Conservation (phyloP, 2,329 filamentous ascomycete genomes). For the Neonectria neomacrospora region DNA sequence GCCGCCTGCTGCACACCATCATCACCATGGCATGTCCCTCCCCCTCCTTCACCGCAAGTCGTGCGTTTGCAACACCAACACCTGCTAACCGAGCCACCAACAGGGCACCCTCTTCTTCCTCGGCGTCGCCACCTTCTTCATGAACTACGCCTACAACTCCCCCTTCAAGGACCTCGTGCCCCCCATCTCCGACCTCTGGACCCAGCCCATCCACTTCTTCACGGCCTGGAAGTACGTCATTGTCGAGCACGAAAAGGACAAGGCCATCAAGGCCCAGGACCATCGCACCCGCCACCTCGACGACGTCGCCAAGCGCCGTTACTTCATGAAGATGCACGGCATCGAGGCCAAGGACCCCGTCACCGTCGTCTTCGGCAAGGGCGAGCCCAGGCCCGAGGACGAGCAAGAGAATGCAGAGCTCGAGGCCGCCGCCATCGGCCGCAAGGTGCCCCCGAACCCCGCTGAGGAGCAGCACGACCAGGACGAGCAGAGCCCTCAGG, state of each 20-base stretch:
- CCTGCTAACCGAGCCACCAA: slow-evolving; percentile 17
- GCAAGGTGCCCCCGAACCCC: slow-evolving; percentile 47
- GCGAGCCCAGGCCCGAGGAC: slow-evolving; percentile 50
- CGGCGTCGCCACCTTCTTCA: slow-evolving; percentile 76
- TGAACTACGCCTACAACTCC: slow-evolving; percentile 82
- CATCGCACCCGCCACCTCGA: slow-evolving; percentile 79
- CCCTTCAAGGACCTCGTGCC: slow-evolving; percentile 85
- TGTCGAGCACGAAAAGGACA: slow-evolving; percentile 78
- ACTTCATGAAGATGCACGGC: slow-evolving; percentile 88
- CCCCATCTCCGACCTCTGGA: slow-evolving; percentile 72
- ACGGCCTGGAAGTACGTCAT: slow-evolving; percentile 77
- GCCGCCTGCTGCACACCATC: slow-evolving; percentile 77
- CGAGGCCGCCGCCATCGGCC: slow-evolving; percentile 51
- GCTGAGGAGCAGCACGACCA: slow-evolving; percentile 44
- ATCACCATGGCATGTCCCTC: slow-evolving; percentile 79
- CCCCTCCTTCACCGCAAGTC: neutral
- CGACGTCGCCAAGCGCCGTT: slow-evolving; percentile 86
- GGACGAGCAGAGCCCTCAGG: slow-evolving; percentile 26
- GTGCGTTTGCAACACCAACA: neutral
- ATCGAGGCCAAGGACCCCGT: slow-evolving; percentile 72
- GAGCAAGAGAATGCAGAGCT: slow-evolving; percentile 35
- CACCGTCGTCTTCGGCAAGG: slow-evolving; percentile 56
- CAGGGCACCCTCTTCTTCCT: slow-evolving; percentile 75
- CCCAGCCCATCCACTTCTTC: slow-evolving; percentile 75
- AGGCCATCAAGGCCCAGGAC: slow-evolving; percentile 74